Evolutionary conservation across 2,329 filamentous ascomycete genomes (phyloP).

Genomic region (Colletotrichum sidae): DNA sequence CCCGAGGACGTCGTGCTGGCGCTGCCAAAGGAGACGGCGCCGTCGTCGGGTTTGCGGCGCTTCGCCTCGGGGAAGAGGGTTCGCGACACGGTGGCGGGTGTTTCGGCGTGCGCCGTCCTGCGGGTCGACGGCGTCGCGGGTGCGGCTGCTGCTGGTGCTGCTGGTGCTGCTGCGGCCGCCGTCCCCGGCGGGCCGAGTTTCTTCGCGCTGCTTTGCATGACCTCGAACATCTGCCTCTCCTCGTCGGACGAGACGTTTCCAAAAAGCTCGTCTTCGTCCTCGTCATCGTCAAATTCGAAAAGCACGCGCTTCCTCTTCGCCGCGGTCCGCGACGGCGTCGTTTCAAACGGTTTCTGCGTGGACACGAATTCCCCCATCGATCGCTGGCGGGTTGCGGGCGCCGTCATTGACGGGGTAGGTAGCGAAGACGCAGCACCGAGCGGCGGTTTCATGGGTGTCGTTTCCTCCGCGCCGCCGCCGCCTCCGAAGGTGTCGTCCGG

Average conservation of each 20-base stretch:
- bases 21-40: conserved; percentile 36
- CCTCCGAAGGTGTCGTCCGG: conserved; percentile 4
- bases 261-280: conserved; percentile 38
- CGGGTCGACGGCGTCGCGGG: conserved; percentile 43
- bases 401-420: conserved; percentile 39
- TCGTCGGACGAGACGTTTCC: conserved; percentile 53
- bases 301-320: conserved; percentile 45
- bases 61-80: conserved; percentile 50
- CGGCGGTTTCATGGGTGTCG: neutral
- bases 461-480: neutral
- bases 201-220: conserved; percentile 50
- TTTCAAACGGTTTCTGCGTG: conserved; percentile 9
- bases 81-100: conserved; percentile 49
- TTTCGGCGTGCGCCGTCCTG: conserved; percentile 40
- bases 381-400: conserved; percentile 30
- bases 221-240: conserved; percentile 50
- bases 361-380: conserved; percentile 26
- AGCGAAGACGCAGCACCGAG: neutral
- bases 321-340: conserved; percentile 39
- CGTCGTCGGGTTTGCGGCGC: conserved; percentile 48
- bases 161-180: no score
- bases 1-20: conserved; percentile 33
- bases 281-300: conserved; percentile 42
- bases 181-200: conserved; percentile 29
- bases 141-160: neutral